Base-by-base conservation (phyloP, 805 yeast genomes). In the Blastobotrys muscicola region DNA sequence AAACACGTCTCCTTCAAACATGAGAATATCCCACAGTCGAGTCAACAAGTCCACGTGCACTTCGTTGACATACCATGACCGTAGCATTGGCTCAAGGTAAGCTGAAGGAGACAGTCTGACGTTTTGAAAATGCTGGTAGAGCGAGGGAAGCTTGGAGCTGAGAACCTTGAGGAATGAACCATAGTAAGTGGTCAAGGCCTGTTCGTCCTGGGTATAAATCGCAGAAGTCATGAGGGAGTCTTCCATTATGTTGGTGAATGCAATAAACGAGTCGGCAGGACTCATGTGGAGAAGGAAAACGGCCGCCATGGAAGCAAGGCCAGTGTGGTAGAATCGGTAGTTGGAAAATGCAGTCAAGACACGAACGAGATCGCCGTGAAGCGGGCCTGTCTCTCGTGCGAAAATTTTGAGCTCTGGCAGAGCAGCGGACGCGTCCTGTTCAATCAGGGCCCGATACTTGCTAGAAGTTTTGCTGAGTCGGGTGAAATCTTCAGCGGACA, bases 1-100 rank as follows among this genome's bases (percentile, higher is more conserved):
- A 49, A 78, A 67, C 1, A 71, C 60, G 50, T 76, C 83, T 6
- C 80, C 78, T 55, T 80, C 85, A 55, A 79, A 78, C 8, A 79
- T 56, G 55, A 69, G 70, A 4, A 80, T 64, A 55, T 82, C 89
- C 47, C 82, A 52, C 5, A 81, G 50, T 11, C 76, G 68, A 20
- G 69, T 62, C 6, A 73, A 57, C 1, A 70, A 58, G 30, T 78
- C 80, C 38, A 74, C 59, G 9, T 67, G 56, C 36, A 78, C 53
- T 20, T 69, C 65, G 40, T 66, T 61, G 1, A 78, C 56, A 52
- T 79, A 74, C 13, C 77, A 47, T 14, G 72, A 53, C 16, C 44
- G 41, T 2, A 78, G 49, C 41, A 76, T 51, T 2, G 69, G 64
- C 16, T 61, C 66, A 4, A 80, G 56, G 43, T 72, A 71, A 3